Percentiles rank a stretch among this genome's conserved stretches.
These are phyloP conservation scores for Ogataea minuta DNA, from an alignment of 805 yeast genomes.

Conservation along the genomic window DNA sequence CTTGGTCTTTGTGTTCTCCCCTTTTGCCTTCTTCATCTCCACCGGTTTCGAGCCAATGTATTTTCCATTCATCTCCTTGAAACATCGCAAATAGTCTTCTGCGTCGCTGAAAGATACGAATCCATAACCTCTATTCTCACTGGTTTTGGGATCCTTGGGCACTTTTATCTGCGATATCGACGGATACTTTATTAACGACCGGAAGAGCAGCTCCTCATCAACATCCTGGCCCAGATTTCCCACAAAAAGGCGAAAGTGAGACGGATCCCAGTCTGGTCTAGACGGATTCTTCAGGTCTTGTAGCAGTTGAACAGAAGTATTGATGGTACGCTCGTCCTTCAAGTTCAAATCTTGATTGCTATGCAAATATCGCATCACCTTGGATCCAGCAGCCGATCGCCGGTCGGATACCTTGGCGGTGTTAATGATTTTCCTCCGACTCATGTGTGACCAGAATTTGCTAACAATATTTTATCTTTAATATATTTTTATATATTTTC, in stretches of 20 bases:
- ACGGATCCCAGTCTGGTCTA: slow-evolving; percentile 62
- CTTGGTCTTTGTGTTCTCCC: slow-evolving; percentile 32
- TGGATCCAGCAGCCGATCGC: slow-evolving; percentile 50
- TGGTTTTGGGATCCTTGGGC: slow-evolving; percentile 48
- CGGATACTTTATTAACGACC: slow-evolving; percentile 52
- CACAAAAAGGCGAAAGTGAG: slow-evolving; percentile 68
- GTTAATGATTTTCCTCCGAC: slow-evolving; percentile 14
- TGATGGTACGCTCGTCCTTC: slow-evolving; percentile 14
- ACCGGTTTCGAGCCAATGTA: slow-evolving; percentile 75
- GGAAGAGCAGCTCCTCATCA: slow-evolving; percentile 51
- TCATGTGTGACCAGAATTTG: not conserved
- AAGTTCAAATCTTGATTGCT: slow-evolving; percentile 27
- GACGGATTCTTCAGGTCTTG: slow-evolving; percentile 14
- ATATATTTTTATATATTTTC: no score
- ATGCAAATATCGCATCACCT: slow-evolving; percentile 45
- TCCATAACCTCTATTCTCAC: slow-evolving; percentile 65
- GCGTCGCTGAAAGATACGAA: slow-evolving; percentile 67
- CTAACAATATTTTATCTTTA: not conserved
- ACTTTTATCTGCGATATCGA: slow-evolving; percentile 59
- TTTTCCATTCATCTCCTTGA: slow-evolving; percentile 73
- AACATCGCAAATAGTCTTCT: slow-evolving; percentile 67
- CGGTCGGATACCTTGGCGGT: slow-evolving; percentile 48
- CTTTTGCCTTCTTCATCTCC: slow-evolving; percentile 61
- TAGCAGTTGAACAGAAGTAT: slow-evolving; percentile 21
- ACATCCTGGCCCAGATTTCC: slow-evolving; percentile 74